These are phyloP conservation scores for Anethum foeniculum DNA, from an alignment of 140 eudicot species.

Conservation along the genomic window DNA sequence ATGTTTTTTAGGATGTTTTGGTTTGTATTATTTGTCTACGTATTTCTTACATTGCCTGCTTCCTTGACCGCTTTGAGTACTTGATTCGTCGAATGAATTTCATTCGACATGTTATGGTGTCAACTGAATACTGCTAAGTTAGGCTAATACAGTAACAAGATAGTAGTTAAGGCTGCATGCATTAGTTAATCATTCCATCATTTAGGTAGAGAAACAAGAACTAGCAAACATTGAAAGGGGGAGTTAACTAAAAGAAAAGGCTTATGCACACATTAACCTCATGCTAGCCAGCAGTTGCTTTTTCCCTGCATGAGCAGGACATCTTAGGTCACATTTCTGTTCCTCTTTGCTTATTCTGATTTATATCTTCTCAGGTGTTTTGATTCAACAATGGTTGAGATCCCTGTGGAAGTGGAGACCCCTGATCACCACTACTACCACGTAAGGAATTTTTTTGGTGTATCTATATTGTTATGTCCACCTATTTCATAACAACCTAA, in stretches of 20 bases:
- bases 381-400: constrained; percentile 83
- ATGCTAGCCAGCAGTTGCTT: background rate
- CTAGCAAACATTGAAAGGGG: background rate
- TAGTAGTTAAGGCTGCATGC: background rate
- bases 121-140: background rate
- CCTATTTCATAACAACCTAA: background rate
- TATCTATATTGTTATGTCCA: constrained; percentile 3
- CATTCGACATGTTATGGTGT: background rate
- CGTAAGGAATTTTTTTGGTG: constrained; percentile 27
- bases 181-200: background rate
- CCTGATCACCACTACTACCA: constrained; percentile 94
- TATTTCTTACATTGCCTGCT: background rate
- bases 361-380: constrained; percentile 47
- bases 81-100: background rate
- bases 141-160: background rate
- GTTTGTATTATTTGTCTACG: background rate
- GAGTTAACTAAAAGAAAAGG: background rate
- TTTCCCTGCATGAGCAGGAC: background rate
- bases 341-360: background rate
- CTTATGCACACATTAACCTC: background rate
- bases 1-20: background rate
- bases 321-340: background rate
- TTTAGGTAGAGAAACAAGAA: background rate
- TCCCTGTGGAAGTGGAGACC: constrained; percentile 90
- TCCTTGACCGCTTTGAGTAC: background rate